These are phyloP conservation scores for Auriscalpium microsporum DNA, from an alignment of 768 basidiomycete species.

Conservation along the genomic window DNA sequence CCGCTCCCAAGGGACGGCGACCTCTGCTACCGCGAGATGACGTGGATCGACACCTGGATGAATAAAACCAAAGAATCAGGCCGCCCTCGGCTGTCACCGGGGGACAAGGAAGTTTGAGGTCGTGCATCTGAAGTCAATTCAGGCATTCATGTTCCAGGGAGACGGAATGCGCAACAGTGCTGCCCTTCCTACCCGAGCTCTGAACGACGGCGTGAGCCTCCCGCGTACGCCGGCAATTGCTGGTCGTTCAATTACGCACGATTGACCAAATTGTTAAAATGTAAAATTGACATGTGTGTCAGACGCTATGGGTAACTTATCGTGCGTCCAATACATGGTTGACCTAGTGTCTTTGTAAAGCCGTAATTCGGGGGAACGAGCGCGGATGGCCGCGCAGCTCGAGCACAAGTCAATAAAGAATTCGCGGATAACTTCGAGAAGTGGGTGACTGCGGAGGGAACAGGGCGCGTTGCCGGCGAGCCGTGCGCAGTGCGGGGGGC, in stretches of 20 bases:
- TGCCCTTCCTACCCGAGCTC: conserved; percentile 64
- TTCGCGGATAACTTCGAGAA: conserved; percentile 45
- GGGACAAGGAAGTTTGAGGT: conserved; percentile 44
- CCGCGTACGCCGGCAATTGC: conserved; percentile 83
- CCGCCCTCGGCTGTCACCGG: conserved; percentile 68
- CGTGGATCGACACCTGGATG: conserved; percentile 85
- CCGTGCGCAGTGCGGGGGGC: conserved; percentile 65
- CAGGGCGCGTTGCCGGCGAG: conserved; percentile 53
- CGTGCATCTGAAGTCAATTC: conserved; percentile 75
- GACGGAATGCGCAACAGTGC: conserved; percentile 85
- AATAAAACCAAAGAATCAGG: conserved; percentile 69
- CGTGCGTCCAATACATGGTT: conserved; percentile 16
- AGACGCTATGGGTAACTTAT: conserved; percentile 84
- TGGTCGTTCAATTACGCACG: conserved; percentile 25
- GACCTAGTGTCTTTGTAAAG: background rate
- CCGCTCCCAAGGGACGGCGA: conserved; percentile 51
- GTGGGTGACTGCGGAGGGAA: conserved; percentile 46
- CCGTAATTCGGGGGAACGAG: conserved; percentile 54
- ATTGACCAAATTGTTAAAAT: too few species aligned
- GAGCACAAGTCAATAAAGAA: conserved; percentile 50
- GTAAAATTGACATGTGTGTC: background rate
- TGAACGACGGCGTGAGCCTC: conserved; percentile 76
- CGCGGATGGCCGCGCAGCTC: conserved; percentile 58
- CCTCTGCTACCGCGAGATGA: conserved; percentile 73
- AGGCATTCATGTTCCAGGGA: conserved; percentile 72